A percentile compares a stretch with the other conserved stretches of the same genome.
Evolutionary conservation across 2,329 filamentous ascomycete genomes (phyloP).

Genomic region (Trichoderma endophyticum): DNA sequence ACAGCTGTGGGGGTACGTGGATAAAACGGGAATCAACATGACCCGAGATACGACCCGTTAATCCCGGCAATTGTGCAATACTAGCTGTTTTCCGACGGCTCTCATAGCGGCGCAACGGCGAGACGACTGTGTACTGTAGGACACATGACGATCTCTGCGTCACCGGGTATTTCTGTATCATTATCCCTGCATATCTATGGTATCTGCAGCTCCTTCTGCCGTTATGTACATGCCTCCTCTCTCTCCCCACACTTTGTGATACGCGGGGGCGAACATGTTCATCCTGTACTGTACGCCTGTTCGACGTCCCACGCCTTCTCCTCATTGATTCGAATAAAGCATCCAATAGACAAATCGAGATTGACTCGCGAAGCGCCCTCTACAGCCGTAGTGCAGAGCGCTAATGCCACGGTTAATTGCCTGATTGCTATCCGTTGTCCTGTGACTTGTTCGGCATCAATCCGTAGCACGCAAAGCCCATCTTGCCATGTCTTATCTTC

Average conservation of each 20-base stretch:
- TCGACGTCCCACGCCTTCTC: background rate
- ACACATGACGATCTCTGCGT: slow-evolving; percentile 5
- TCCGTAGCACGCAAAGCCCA: background rate
- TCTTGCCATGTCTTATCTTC: slow-evolving; percentile 6
- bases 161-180: slow-evolving; percentile 1
- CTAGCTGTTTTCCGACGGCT: background rate
- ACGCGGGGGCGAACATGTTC: background rate
- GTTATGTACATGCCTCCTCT: background rate
- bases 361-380: background rate
- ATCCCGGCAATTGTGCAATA: background rate
- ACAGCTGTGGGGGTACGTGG: background rate
- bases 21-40: background rate
- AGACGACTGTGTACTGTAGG: background rate
- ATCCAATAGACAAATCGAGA: background rate
- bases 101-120: background rate
- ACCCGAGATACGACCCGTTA: background rate
- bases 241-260: background rate
- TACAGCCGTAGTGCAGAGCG: background rate
- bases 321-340: background rate
- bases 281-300: background rate
- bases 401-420: background rate
- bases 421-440: background rate
- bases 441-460: background rate
- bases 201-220: background rate
- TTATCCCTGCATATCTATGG: background rate